Conservation (phyloP, 495 filamentous ascomycete genomes). For the Penicillium turbatum region DNA sequence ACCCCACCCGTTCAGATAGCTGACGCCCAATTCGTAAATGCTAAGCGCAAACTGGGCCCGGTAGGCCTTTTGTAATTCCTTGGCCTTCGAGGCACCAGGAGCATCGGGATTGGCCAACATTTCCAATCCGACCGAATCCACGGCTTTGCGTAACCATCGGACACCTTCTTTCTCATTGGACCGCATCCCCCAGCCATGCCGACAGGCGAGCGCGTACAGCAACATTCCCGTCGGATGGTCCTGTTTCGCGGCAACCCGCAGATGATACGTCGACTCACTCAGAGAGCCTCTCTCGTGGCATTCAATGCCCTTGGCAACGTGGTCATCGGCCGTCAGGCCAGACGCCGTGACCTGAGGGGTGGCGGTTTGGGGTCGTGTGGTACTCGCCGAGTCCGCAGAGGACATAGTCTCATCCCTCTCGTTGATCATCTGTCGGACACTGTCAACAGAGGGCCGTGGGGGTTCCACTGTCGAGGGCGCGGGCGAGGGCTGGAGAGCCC, state of each 20-base stretch:
- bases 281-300: slow-evolving; percentile 80
- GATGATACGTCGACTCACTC: slow-evolving; percentile 90
- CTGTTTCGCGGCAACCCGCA: slow-evolving; percentile 81
- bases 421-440: slow-evolving; percentile 32
- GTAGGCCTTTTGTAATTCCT: slow-evolving; percentile 68
- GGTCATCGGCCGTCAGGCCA: slow-evolving; percentile 73
- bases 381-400: slow-evolving; percentile 63
- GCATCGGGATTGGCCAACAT: slow-evolving; percentile 72
- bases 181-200: slow-evolving; percentile 98
- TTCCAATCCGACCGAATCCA: slow-evolving; percentile 77
- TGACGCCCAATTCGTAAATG: slow-evolving; percentile 95
- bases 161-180: slow-evolving; percentile 85
- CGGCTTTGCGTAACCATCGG: slow-evolving; percentile 83
- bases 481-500: slow-evolving; percentile 2
- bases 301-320: slow-evolving; percentile 81
- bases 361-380: slow-evolving; percentile 55
- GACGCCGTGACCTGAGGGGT: slow-evolving; percentile 38
- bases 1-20: slow-evolving; percentile 97
- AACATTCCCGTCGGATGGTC: slow-evolving; percentile 91
- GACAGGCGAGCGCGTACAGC: slow-evolving; percentile 88
- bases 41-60: slow-evolving; percentile 90
- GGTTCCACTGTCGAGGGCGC: slow-evolving; percentile 30
- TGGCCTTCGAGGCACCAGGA: slow-evolving; percentile 56
- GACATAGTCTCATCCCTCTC: slow-evolving; percentile 49
- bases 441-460: slow-evolving; percentile 47